These are phyloP conservation scores for Lipomyces yamanashiensis DNA, from an alignment of 805 yeast genomes.

Conservation along the genomic window DNA sequence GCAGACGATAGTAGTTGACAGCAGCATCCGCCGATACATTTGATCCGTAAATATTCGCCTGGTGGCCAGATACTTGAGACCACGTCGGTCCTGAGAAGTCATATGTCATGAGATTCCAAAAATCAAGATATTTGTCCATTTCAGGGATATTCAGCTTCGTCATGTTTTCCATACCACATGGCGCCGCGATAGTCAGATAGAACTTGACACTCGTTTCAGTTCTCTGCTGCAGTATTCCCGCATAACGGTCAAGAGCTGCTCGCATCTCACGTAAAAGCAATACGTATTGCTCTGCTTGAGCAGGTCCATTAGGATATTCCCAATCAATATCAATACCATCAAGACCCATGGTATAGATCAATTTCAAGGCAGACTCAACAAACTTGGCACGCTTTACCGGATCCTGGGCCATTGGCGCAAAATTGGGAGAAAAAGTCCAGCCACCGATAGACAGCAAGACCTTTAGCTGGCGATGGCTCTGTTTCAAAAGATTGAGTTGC, in stretches of 20 bases:
- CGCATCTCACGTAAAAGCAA: conserved; percentile 52
- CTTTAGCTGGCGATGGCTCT: conserved; percentile 51
- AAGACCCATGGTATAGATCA: conserved; percentile 57
- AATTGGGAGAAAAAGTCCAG: conserved; percentile 56
- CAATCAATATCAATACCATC: conserved; percentile 95
- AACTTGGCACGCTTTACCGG: conserved; percentile 52
- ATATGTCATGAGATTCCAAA: conserved; percentile 91
- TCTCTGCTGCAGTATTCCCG: conserved; percentile 38
- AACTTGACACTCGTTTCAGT: conserved; percentile 41
- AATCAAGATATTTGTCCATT: conserved; percentile 63
- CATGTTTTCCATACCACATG: conserved; percentile 57
- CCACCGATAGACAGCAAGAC: conserved; percentile 86
- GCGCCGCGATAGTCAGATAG: conserved; percentile 73
- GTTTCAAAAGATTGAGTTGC: conserved; percentile 56
- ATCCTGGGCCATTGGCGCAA: conserved; percentile 50
- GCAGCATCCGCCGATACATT: conserved; percentile 55
- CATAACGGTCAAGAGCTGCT: conserved; percentile 49
- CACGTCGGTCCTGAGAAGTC: conserved; percentile 85
- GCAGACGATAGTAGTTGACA: conserved; percentile 50
- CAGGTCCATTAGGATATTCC: conserved; percentile 73
- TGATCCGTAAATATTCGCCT: conserved; percentile 63
- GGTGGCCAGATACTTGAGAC: conserved; percentile 57
- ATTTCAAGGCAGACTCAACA: conserved; percentile 53
- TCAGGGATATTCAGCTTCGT: conserved; percentile 51
- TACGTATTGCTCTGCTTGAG: conserved; percentile 54